Base-by-base conservation (phyloP, 2,329 filamentous ascomycete genomes). In the Cladophialophora immunda region DNA sequence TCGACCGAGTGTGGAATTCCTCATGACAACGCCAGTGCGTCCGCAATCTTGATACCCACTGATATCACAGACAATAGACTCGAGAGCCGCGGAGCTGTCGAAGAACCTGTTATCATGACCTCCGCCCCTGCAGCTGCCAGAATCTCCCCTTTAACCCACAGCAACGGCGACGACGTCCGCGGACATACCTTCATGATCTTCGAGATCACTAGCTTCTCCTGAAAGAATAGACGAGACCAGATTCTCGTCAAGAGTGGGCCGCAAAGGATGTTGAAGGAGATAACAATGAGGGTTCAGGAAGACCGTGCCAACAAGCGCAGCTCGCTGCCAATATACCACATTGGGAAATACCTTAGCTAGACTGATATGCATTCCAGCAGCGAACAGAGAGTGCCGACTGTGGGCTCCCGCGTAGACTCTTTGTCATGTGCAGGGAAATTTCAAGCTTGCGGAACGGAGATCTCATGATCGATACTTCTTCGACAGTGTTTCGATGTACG, bases 261-360 rank as follows among this genome's bases (percentile, higher is more conserved):
- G 38, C 38, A 41, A 8, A 3, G 13, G 32, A 58, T 4, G 8
- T 2, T 29, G 34, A n/a, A 58, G n/a, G 32, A 41, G 34, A 25
- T 58, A 58, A 58, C 55, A 22, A 56, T 13, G 8, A 56, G 9
- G 30, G n/a, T 36, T 27, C 13, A 34, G 4, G 54, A 22, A 56
- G n/a, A 9, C 15, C 30, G 3, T 58, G 32, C 30, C 32, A 58
- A 58, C 34, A 41, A 36, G 13, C 15, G 55, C 32, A 27, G 11
- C 55, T 58, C 30, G 34, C 34, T 38, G 34, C 30, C 55, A 58
- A 38, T 41, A 58, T 58, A 58, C 55, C 32, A 17, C 34, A 58
- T 58, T 38, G 34, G 30, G 34, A 27, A 41, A 22, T 9, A 9
- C n/a, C 13, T 15, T n/a, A 27, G 32, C 55, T 22, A 22, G 11